A percentile compares a stretch with the other conserved stretches of the same genome.
Conservation (phyloP, 2,329 filamentous ascomycete genomes). For the Penicillium olsonii region DNA sequence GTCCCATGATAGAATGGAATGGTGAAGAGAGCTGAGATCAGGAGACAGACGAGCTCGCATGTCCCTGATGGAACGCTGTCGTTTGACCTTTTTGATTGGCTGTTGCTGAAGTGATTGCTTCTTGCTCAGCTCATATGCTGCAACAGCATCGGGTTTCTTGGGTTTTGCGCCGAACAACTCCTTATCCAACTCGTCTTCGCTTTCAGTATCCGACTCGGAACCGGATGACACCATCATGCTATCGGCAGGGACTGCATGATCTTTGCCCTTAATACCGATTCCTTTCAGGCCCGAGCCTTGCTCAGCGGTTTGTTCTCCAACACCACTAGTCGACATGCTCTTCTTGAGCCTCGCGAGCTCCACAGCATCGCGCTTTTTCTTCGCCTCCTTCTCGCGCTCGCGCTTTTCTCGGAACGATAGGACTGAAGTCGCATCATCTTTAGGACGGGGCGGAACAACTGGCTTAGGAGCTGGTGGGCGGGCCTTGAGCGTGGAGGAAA, state of each 20-base stretch:
- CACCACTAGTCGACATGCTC: conserved; percentile 50
- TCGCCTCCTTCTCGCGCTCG: conserved; percentile 72
- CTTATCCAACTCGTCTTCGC: conserved; percentile 72
- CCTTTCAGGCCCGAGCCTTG: conserved; percentile 77
- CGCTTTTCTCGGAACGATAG: conserved; percentile 71
- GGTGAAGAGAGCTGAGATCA: conserved; percentile 81
- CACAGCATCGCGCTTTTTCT: conserved; percentile 70
- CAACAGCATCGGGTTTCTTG: conserved; percentile 42
- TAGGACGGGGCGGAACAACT: conserved; percentile 26
- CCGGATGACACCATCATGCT: conserved; percentile 84
- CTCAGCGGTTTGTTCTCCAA: conserved; percentile 61
- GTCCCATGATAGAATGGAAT: conserved; percentile 87
- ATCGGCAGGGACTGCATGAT: conserved; percentile 69
- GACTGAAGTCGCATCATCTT: conserved; percentile 39
- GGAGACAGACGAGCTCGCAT: conserved; percentile 91
- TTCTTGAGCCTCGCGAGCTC: conserved; percentile 70
- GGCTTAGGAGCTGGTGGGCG: conserved; percentile 26
- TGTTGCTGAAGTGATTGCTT: conserved; percentile 57
- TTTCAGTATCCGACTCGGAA: conserved; percentile 68
- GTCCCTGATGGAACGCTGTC: conserved; percentile 82
- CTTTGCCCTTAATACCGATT: conserved; percentile 74
- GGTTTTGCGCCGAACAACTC: conserved; percentile 61
- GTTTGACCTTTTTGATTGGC: conserved; percentile 81
- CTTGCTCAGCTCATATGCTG: conserved; percentile 50
- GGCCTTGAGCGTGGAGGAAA: conserved; percentile 13